Evolutionary conservation across 306 rosid genomes (phyloP).

Genomic region (Clitoria ternatea): DNA sequence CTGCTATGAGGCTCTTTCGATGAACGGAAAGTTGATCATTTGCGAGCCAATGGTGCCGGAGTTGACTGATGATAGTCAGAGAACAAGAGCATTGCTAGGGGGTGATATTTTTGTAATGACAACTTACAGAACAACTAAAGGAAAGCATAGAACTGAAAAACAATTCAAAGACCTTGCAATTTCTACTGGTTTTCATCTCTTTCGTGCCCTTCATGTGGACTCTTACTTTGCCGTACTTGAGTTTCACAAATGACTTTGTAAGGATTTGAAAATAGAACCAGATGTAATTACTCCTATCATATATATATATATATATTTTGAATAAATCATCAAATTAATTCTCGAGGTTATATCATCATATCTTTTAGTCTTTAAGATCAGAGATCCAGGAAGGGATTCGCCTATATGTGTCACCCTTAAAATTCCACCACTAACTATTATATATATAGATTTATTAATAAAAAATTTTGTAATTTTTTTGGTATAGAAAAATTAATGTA

Average conservation of each 20-base stretch:
- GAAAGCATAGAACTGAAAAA: neutral
- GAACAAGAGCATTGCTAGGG: neutral
- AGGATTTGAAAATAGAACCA: too few relatives aligned
- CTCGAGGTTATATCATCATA: too few relatives aligned
- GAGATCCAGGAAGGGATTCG: too few relatives aligned
- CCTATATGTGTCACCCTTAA: too few relatives aligned
- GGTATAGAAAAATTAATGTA: too few relatives aligned
- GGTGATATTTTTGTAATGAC: neutral
- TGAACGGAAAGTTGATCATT: constrained; percentile 57
- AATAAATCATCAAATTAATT: too few relatives aligned
- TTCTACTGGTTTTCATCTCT: neutral
- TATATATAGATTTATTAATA: too few relatives aligned
- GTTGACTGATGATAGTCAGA: constrained; percentile 23
- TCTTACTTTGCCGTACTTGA: neutral
- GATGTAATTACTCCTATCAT: neutral
- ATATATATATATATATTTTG: too few relatives aligned
- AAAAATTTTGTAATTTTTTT: too few relatives aligned
- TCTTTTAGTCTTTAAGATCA: too few relatives aligned
- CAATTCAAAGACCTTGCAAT: neutral
- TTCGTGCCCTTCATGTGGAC: neutral
- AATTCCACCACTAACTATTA: too few relatives aligned
- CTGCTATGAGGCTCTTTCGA: constrained; percentile 53
- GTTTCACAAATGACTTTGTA: neutral
- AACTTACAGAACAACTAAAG: neutral
- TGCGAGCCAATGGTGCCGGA: constrained; percentile 16